Evolutionary conservation across 148 eudicot species (phyloP), one percentile per base, ranked within the genome.

Genomic region (Rhododendron ovatum): DNA sequence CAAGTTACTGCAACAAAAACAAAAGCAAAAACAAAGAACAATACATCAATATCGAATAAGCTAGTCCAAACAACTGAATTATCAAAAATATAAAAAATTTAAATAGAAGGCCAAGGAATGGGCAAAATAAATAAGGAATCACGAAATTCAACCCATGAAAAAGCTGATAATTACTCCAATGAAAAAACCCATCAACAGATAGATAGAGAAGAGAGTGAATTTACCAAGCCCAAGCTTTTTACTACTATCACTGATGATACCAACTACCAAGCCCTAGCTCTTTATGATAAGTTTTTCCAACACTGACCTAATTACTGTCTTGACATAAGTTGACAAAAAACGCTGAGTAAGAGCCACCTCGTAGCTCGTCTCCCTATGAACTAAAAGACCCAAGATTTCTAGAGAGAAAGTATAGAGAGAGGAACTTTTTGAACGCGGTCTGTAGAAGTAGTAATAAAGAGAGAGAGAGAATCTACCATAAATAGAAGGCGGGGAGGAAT

Each of bases 1-100:
- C 55, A 28, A 63, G 15, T 24, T 37, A 48, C 77, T 78, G 86
- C 53, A 87, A 83, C 41, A 78, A 75, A 50, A 85, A 28, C 24
- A 39, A 41, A 8, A 15, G 2, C 5, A 78, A 55, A 55, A 14
- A 15, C 20, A 28, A 57, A 39, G 1, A 14, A 65, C 2, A 22
- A n/a, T 14, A n/a, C 28, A 71, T 15, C 51, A 77, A 7, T 2
- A 7, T 55, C 4, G 1, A 55, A 4, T 15, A 55, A 55, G 1
- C 7, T 17, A 1, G 61, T 1, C 15, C 22, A 1, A 1, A 18
- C 61, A 55, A 0, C 22, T 55, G 22, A 55, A 1, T 55, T 15
- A 4, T 17, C 0, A 4, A 55, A 17, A 55, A 55, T 4, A 55
- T 18, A 4, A 0, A 61, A 82, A 28, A 37, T 63, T 4, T 59